Base-by-base conservation (phyloP, 495 filamentous ascomycete genomes). In the Poronia punctata region DNA sequence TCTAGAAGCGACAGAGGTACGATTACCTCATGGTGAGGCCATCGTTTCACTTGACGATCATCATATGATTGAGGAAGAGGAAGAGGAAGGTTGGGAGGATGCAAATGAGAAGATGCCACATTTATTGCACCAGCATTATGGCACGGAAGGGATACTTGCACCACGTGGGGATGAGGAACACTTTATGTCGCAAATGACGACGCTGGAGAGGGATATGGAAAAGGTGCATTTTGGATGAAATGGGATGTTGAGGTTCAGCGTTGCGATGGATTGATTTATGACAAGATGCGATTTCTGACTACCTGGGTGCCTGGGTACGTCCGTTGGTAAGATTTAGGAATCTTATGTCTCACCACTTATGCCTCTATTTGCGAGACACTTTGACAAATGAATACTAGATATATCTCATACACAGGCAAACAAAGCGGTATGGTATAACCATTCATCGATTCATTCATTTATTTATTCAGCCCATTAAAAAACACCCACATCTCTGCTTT, bases 1-100 rank as follows among this genome's bases (percentile, higher is more conserved):
- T 1, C 67, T 97, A 5, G 74, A 71, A 7, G 82, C 79, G 0
- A 45, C 46, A 2, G 65, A 64, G 16, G 66, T 83, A 7, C 52
- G 66, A 8, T 61, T 83, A 6, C 79, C 79, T 0, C 67, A 74
- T 4, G 62, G 62, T 10, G 35, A 57, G 3, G 15, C 51, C 7
- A 46, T 64, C n/a, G 40, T 57, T 2, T 33, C 37, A 20, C 16
- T 46, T 10, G 16, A 40, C 4, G 19, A 20, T 1, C 12, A 35
- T 5, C 39, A 12, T 17, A 32, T 5, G 7, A 5, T 19, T 14
- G 37, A 30, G n/a, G 25, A 26, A 9, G 11, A 12, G n/a, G 25
- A 35, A 11, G 16, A 21, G 6, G 16, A 22, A 16, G 15, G 37
- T 1, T 8, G 20, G 7, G 25, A 16, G n/a, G 16, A 10, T 26